Evolutionary conservation across 139 green algal genomes (phyloP).

Genomic region (Microglena sp.): DNA sequence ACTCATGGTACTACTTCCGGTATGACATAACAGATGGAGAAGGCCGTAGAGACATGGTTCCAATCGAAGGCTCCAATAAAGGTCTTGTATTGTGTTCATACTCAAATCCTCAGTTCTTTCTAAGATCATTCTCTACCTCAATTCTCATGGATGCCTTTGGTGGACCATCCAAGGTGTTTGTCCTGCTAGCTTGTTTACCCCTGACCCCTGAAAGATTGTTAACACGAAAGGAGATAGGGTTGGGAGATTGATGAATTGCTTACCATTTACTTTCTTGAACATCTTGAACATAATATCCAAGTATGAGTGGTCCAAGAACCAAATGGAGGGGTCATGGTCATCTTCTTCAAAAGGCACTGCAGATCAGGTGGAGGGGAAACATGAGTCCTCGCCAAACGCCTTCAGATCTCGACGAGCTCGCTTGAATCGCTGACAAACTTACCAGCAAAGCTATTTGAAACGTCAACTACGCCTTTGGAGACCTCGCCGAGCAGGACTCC

Average conservation of each 20-base stretch:
- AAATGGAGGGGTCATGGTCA: slow-evolving; percentile 88
- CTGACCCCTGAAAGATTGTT: no score
- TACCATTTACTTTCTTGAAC: slow-evolving; percentile 99
- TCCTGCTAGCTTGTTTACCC: no score
- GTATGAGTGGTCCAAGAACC: slow-evolving; percentile 99
- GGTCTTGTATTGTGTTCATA: no score
- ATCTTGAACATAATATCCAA: slow-evolving; percentile 94
- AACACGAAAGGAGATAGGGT: no score
- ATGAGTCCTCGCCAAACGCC: neutral
- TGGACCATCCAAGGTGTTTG: no score
- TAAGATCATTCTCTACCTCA: neutral
- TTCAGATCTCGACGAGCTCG: neutral
- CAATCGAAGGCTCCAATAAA: no score
- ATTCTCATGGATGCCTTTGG: neutral
- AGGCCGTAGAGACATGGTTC: no score
- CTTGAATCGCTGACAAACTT: no score
- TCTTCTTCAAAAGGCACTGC: slow-evolving; percentile 98
- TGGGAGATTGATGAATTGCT: no score
- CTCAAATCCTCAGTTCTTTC: no score
- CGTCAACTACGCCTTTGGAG: slow-evolving; percentile 76
- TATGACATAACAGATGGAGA: no score
- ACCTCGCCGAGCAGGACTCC: slow-evolving; percentile 87
- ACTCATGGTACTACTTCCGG: no score
- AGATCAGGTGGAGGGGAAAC: neutral
- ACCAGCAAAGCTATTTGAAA: slow-evolving; percentile 96